Percentiles rank a stretch among this genome's conserved stretches.
Evolutionary conservation across 225 moss, liverwort and hornwort genomes (phyloP).

Genomic region (Polytrichum commune): DNA sequence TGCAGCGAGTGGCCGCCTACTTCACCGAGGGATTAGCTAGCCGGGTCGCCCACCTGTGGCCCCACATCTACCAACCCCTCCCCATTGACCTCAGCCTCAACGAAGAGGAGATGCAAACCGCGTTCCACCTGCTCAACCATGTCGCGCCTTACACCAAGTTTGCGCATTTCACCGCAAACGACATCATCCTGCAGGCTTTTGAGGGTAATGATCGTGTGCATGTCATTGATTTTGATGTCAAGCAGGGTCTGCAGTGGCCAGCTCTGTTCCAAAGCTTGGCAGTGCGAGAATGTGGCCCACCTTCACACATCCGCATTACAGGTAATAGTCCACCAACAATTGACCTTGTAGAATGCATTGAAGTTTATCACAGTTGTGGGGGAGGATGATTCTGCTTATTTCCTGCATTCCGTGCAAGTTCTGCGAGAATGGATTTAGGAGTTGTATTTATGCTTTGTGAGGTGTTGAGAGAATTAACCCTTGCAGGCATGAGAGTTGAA

Average conservation of each 20-base stretch:
- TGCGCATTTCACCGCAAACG: slow-evolving; percentile 89
- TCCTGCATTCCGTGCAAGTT: too few species aligned
- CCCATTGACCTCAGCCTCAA: slow-evolving; percentile 68
- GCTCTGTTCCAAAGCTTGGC: slow-evolving; percentile 87
- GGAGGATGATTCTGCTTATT: too few species aligned
- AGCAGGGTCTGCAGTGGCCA: slow-evolving; percentile 99
- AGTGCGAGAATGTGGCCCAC: slow-evolving; percentile 75
- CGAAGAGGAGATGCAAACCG: slow-evolving; percentile 81
- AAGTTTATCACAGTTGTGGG: too few species aligned
- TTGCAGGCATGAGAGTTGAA: too few species aligned
- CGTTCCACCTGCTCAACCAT: slow-evolving; percentile 88
- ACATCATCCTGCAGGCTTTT: slow-evolving; percentile 85
- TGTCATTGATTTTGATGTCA: slow-evolving; percentile 92
- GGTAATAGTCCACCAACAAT: slow-evolving; percentile 32
- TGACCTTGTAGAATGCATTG: too few species aligned
- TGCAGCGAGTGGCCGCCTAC: slow-evolving; percentile 88
- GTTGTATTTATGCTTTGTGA: too few species aligned
- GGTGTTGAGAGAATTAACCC: too few species aligned
- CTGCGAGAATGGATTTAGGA: too few species aligned
- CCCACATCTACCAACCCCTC: slow-evolving; percentile 86
- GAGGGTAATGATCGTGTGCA: slow-evolving; percentile 79
- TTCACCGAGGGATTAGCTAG: slow-evolving; percentile 89
- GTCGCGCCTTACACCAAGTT: slow-evolving; percentile 93
- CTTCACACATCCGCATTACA: slow-evolving; percentile 81
- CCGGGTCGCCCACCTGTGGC: slow-evolving; percentile 86